Evolutionary conservation across 768 basidiomycete genomes (phyloP).

Genomic region (Sporobolomyces phaffii): DNA sequence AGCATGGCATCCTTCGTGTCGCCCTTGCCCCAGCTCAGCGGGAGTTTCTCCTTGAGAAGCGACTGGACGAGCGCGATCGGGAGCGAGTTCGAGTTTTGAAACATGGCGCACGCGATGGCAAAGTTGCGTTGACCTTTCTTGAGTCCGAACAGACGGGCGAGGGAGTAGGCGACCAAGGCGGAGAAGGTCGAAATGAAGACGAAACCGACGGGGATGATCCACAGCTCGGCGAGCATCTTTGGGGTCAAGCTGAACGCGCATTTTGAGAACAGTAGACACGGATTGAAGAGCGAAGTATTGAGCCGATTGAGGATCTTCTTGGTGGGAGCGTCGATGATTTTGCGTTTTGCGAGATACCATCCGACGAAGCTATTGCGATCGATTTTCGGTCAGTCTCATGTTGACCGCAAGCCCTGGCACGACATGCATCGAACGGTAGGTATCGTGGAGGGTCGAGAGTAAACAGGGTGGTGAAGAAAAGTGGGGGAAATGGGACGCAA

Average conservation of each 20-base stretch:
- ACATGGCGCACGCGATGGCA: conserved; percentile 40
- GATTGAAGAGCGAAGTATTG: conserved; percentile 75
- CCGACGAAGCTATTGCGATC: conserved; percentile 39
- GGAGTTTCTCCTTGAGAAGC: conserved; percentile 41
- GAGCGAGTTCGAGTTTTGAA: conserved; percentile 83
- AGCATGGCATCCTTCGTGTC: conserved; percentile 85
- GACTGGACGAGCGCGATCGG: conserved; percentile 77
- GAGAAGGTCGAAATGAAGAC: conserved; percentile 66
- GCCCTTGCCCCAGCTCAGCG: conserved; percentile 36
- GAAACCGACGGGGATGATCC: conserved; percentile 71
- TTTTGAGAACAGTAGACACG: conserved; percentile 41
- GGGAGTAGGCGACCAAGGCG: conserved; percentile 59
- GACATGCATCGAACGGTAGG: no score
- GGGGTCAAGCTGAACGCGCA: conserved; percentile 87
- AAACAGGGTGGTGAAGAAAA: no score
- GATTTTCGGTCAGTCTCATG: no score
- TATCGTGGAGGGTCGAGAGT: no score
- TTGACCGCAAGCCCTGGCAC: no score
- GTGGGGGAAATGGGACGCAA: background rate
- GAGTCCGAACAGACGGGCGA: conserved; percentile 63
- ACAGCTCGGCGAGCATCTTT: conserved; percentile 71
- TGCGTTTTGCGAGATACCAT: conserved; percentile 62
- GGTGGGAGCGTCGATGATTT: conserved; percentile 79
- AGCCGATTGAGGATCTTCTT: conserved; percentile 58
- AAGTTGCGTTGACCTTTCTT: conserved; percentile 68